phyloP scores from a whole-genome alignment of 805 yeast genomes.

The Ogataea populi-albae region DNA sequence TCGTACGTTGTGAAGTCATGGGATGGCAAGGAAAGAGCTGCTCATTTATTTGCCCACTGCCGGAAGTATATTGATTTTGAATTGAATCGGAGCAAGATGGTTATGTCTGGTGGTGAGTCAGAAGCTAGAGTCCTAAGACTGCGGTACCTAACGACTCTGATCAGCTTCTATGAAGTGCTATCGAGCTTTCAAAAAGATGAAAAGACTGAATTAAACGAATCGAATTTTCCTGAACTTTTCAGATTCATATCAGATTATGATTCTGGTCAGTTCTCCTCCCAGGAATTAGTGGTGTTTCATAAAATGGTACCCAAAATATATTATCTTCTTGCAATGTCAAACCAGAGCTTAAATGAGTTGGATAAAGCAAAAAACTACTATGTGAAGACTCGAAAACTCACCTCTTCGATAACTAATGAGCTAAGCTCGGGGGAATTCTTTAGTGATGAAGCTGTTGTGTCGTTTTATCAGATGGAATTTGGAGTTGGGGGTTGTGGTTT shows the following conservation, averaged over 20 bases:
- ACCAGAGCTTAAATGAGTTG: conserved; percentile 38
- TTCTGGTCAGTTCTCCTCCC: conserved; percentile 34
- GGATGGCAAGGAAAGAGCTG: conserved; percentile 34
- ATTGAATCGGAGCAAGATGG: conserved; percentile 7
- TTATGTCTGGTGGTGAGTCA: conserved; percentile 21
- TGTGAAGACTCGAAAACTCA: conserved; percentile 31
- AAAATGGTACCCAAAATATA: conserved; percentile 36
- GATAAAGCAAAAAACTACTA: conserved; percentile 40
- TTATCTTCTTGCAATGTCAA: conserved; percentile 39
- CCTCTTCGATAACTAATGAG: conserved; percentile 18
- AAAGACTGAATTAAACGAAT: conserved; percentile 7
- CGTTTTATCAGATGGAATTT: conserved; percentile 19
- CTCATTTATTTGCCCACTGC: conserved; percentile 38
- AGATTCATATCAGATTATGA: conserved; percentile 38
- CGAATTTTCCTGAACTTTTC: conserved; percentile 11
- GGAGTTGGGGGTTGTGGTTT: conserved; percentile 26
- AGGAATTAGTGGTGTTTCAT: conserved; percentile 38
- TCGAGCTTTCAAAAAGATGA: conserved; percentile 30
- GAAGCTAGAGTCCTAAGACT: conserved; percentile 30
- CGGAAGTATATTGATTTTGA: conserved; percentile 33
- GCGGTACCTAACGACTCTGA: conserved; percentile 29
- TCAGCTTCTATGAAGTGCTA: conserved; percentile 38
- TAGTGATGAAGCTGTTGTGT: conserved; percentile 20
- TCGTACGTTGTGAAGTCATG: conserved; percentile 36
- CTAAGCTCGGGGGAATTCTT: conserved; percentile 21